A percentile compares a stretch with the other conserved stretches of the same genome.
Conservation (phyloP, 2,329 filamentous ascomycete genomes). For the Ilyonectria mors-panacis region DNA sequence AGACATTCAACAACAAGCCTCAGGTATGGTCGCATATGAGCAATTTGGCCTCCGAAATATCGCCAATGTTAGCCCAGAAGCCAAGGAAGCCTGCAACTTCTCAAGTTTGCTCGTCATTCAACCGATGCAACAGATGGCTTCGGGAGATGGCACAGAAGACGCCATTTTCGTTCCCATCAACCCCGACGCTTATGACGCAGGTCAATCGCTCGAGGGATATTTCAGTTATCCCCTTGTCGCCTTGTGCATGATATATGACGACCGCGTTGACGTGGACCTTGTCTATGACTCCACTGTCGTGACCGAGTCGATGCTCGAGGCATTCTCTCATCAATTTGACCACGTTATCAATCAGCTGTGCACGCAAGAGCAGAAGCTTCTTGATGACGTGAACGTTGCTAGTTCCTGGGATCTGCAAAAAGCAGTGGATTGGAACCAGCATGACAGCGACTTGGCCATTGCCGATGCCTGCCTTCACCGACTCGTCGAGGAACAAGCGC, state of each 20-base stretch:
- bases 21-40: constrained; percentile 31
- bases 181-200: constrained; percentile 21
- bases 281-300: constrained; percentile 29
- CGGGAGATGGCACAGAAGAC: neutral
- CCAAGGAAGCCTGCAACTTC: constrained; percentile 9
- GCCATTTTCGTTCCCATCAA: neutral
- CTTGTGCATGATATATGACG: neutral
- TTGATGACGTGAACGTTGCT: constrained; percentile 1
- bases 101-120: constrained; percentile 27
- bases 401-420: constrained; percentile 7
- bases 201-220: constrained; percentile 11
- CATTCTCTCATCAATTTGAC: neutral
- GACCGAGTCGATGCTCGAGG: neutral
- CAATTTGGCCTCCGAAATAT: constrained; percentile 38
- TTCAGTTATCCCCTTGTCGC: constrained; percentile 14
- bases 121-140: constrained; percentile 5
- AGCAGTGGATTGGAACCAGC: constrained; percentile 10
- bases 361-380: neutral
- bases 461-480: constrained; percentile 6
- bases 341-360: neutral
- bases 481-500: constrained; percentile 26
- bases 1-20: constrained; percentile 33
- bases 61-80: constrained; percentile 25
- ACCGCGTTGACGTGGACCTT: neutral
- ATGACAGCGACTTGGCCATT: neutral